A percentile compares a stretch with the other conserved stretches of the same genome.
phyloP scores from a whole-genome alignment of 352 stramenopile genomes.

The Phytophthora pseudosyringae region DNA sequence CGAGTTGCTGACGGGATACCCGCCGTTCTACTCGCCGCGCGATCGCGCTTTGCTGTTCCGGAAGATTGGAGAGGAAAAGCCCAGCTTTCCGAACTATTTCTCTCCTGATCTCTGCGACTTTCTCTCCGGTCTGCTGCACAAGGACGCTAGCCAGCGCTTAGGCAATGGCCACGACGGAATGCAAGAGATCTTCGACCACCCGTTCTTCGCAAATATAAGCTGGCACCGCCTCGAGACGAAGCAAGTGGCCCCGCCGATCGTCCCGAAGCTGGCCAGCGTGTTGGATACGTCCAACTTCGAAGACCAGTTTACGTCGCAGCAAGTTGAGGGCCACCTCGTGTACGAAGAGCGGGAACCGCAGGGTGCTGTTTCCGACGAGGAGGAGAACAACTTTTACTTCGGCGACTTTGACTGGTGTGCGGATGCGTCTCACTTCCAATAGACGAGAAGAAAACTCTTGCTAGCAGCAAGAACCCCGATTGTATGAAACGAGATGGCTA shows the following conservation, averaged over 20 bases:
- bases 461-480: conserved; percentile 3
- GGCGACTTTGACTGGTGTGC: conserved; percentile 83
- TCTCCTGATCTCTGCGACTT: conserved; percentile 65
- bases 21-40: conserved; percentile 93
- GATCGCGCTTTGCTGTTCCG: conserved; percentile 95
- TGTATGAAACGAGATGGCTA: conserved; percentile 4
- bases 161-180: conserved; percentile 64
- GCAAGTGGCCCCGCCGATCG: conserved; percentile 67
- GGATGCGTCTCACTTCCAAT: conserved; percentile 52
- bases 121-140: conserved; percentile 65
- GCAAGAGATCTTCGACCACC: conserved; percentile 75
- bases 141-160: conserved; percentile 65
- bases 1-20: conserved; percentile 84
- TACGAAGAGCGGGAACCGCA: conserved; percentile 58
- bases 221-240: conserved; percentile 82
- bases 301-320: conserved; percentile 75
- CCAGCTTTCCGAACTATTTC: conserved; percentile 94
- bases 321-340: conserved; percentile 62
- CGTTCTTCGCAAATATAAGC: conserved; percentile 77
- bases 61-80: conserved; percentile 94
- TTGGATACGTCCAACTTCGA: conserved; percentile 82
- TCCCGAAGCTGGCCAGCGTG: conserved; percentile 49
- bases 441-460: conserved; percentile 4
- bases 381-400: conserved; percentile 54
- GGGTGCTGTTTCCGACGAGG: conserved; percentile 29